These are phyloP conservation scores for Dimocarpus longan DNA, from an alignment of 345 rosid species.

Conservation along the genomic window DNA sequence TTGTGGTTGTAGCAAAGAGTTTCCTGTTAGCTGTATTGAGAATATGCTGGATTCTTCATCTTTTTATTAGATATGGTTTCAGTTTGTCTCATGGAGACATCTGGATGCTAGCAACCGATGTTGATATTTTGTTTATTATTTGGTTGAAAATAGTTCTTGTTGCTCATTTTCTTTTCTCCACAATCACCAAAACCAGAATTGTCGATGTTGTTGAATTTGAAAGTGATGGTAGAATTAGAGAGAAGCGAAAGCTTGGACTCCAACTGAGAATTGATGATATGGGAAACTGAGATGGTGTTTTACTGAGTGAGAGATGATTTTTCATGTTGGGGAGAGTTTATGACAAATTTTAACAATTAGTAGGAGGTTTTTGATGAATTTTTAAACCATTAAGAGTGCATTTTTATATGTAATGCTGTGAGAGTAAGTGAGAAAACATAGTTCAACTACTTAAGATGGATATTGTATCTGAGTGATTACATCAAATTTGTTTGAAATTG, in stretches of 20 bases:
- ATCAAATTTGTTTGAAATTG: neutral
- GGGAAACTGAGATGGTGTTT: no score
- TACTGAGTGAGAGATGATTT: no score
- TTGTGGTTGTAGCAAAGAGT: neutral
- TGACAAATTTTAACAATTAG: no score
- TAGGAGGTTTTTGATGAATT: no score
- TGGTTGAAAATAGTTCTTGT: neutral
- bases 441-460: neutral
- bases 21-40: neutral
- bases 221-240: no score
- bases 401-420: no score
- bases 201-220: no score
- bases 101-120: neutral
- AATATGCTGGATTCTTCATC: neutral
- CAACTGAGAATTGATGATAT: no score
- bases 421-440: no score
- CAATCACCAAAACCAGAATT: neutral
- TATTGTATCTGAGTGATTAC: neutral
- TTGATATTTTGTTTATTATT: neutral
- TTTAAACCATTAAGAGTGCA: no score
- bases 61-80: neutral
- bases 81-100: neutral
- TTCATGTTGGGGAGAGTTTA: neutral
- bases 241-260: no score
- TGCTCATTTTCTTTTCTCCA: neutral